Percentiles rank a stretch among this genome's conserved stretches.
These are phyloP conservation scores for Agastache rugosa DNA, from an alignment of 257 asterid genomes.

Conservation along the genomic window DNA sequence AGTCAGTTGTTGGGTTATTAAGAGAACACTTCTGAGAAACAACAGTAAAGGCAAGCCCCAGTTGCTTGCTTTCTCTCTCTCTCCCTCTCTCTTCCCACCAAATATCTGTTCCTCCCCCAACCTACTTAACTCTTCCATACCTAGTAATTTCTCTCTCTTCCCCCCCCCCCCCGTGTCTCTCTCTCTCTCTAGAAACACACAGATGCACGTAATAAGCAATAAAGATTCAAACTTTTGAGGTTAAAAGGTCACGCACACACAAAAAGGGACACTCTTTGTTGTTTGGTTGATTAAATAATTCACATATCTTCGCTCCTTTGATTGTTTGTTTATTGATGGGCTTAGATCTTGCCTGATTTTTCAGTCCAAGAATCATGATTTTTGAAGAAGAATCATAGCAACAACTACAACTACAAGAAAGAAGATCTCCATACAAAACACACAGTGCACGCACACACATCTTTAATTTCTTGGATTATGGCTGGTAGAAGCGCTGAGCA, in stretches of 20 bases:
- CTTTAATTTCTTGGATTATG: constrained; percentile 44
- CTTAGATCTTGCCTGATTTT: constrained; percentile 35
- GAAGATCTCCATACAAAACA: constrained; percentile 10
- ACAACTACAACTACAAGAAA: not conserved
- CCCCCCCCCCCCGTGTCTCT: not conserved
- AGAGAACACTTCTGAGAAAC: constrained; percentile 42
- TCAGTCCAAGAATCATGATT: constrained; percentile 23
- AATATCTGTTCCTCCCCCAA: constrained; percentile 16
- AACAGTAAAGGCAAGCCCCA: constrained; percentile 27
- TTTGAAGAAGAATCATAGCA: constrained; percentile 17
- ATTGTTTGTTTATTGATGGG: constrained; percentile 33
- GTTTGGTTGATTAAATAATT: constrained; percentile 29
- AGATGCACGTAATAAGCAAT: constrained; percentile 36
- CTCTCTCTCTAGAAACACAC: constrained; percentile 34
- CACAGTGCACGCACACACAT: not conserved
- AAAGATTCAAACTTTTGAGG: constrained; percentile 46
- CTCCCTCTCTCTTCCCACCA: constrained; percentile 27
- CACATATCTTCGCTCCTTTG: constrained; percentile 23
- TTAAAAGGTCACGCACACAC: constrained; percentile 37
- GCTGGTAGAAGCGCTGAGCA: constrained; percentile 44
- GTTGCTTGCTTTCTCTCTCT: constrained; percentile 26
- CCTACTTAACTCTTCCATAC: constrained; percentile 25
- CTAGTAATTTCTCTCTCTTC: constrained; percentile 5
- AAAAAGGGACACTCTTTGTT: constrained; percentile 36
- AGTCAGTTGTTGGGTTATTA: constrained; percentile 54